phyloP scores from a whole-genome alignment of 2,329 filamentous ascomycete genomes.

The Neofusicoccum cordaticola region DNA sequence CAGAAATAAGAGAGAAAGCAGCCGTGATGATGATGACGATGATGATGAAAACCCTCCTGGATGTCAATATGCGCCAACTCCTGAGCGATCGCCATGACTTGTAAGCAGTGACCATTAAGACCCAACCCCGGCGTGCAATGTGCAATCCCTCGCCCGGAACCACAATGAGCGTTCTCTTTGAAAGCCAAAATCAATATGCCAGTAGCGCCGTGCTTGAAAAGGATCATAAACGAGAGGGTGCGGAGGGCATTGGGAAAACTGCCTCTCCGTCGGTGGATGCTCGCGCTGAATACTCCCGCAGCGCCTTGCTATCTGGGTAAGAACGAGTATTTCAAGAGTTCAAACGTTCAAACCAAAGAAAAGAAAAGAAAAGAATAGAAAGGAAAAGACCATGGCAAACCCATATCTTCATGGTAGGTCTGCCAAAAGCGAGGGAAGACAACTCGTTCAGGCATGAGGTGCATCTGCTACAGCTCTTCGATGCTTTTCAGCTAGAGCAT shows the following conservation, averaged over 20 bases:
- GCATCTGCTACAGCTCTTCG: neutral
- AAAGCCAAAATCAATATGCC: neutral
- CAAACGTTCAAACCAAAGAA: neutral
- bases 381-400: neutral
- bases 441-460: neutral
- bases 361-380: too few relatives aligned
- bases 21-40: neutral
- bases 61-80: neutral
- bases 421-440: neutral
- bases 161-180: neutral
- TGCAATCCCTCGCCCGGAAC: neutral
- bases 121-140: neutral
- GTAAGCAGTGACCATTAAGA: neutral
- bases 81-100: slow-evolving; percentile 7
- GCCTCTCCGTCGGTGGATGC: neutral
- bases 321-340: neutral
- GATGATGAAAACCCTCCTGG: neutral
- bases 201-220: slow-evolving; percentile 1
- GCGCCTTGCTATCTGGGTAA: neutral
- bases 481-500: neutral
- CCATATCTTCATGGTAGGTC: neutral
- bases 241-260: neutral
- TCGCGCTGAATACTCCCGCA: neutral
- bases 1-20: neutral
- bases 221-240: neutral